Conservation (phyloP, 2,329 filamentous ascomycete species). For the Diaporthe velutina region DNA sequence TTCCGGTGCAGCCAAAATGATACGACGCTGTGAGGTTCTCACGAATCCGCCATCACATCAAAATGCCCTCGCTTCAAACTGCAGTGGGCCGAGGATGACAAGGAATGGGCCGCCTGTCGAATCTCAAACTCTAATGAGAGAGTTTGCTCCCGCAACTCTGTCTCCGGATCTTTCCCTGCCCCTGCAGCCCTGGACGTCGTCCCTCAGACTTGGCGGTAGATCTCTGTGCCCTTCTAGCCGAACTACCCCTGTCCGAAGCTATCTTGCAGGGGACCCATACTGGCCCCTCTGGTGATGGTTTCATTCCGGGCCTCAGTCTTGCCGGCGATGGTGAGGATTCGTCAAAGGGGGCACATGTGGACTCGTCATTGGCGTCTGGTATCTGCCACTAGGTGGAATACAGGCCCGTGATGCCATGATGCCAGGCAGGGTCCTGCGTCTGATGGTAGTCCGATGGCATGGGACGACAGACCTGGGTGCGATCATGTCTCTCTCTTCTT, state of each 20-base stretch:
- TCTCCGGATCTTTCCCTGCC: not conserved
- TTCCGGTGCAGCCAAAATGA: not conserved
- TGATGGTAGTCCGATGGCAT: constrained; percentile 1
- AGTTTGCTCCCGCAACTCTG: constrained; percentile 25
- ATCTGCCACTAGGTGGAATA: not conserved
- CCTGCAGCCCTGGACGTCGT: not conserved
- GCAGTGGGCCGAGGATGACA: not conserved
- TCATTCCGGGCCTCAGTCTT: constrained; percentile 41
- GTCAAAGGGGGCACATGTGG: constrained; percentile 36
- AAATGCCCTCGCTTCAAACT: constrained; percentile 1
- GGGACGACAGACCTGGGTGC: constrained; percentile 15
- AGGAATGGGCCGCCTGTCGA: not conserved
- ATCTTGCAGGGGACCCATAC: constrained; percentile 23
- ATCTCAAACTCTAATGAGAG: constrained; percentile 22
- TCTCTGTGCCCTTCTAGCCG: constrained; percentile 14
- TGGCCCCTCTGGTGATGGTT: constrained; percentile 38
- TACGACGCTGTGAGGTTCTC: not conserved
- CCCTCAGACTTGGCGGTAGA: constrained; percentile 32
- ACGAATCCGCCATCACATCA: not conserved
- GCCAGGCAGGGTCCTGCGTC: not conserved
- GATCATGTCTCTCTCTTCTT: not conserved
- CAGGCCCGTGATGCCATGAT: constrained; percentile 29
- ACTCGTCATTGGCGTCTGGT: constrained; percentile 29
- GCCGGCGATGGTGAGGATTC: constrained; percentile 41
- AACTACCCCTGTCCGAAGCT: constrained; percentile 28